Evolutionary conservation across 306 rosid genomes (phyloP), one percentile per base, ranked within the genome.

Genomic region (Pueraria montana): DNA sequence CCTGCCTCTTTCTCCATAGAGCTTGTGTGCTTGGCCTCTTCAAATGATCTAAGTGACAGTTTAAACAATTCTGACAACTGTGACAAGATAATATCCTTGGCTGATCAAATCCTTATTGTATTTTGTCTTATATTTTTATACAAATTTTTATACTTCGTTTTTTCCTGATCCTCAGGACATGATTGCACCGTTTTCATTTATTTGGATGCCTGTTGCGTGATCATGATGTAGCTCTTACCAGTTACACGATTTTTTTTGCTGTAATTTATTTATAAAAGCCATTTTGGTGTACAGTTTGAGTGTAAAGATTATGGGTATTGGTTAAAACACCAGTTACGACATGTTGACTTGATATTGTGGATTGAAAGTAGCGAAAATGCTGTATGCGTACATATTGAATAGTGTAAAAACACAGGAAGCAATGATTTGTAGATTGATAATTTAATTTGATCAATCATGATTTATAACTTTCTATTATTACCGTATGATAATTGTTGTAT

Each of bases 71-170:
- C 67, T 49, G 75, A 16, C 11, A 62, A 68, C 67, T 27, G 50
- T 59, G 71, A 12, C 16, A 89, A 83, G 75, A 74, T 77, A 56
- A 72, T 93, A 79, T 85, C 96, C 79, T 43, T 92, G 67, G 1
- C 67, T 26, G 94, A 93, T 76, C 98, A 95, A 87, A 64, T 93
- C 24, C 42, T 88, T 18, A 3, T 93, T 70, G 86, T 91, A 43
- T 32, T 92, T 52, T 61, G 81, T 58, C 50, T 92, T 13, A 23
- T 68, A 73, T 82, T 90, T 38, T 70, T 92, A 11, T 89, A 89
- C 92, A 80, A 80, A 63, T 48, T 92, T 75, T 67, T 78, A 23
- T 64, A 67, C 82, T 80, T 58, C 75, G 18, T 84, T 14, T 86
- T 81, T 64, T 84, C 90, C 20, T 73, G 81, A 86, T 86, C 63